Conservation (phyloP, 106 monocot genomes). For the Dioscorea zingiberensis region DNA sequence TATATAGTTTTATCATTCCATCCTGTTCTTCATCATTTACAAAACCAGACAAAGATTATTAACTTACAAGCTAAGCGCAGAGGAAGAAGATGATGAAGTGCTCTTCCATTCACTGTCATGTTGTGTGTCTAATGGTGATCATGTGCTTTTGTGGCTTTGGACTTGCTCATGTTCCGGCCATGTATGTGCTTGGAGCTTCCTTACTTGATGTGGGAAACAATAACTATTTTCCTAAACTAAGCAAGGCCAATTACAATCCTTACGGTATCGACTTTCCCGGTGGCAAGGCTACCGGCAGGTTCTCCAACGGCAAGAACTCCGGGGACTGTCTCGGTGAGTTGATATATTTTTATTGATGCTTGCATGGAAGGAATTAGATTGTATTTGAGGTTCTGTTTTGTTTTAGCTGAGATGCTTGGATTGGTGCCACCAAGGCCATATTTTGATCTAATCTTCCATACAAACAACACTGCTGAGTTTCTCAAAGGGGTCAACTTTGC, state of each 20-base stretch:
- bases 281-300: constrained; percentile 51
- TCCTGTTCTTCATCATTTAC: too few species aligned
- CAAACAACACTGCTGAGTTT: constrained; percentile 23
- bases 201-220: constrained; percentile 67
- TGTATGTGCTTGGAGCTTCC: constrained; percentile 64
- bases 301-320: constrained; percentile 57
- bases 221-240: constrained; percentile 31
- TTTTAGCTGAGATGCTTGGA: constrained; percentile 60
- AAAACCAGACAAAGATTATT: too few species aligned
- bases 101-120: too few species aligned
- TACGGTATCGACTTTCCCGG: constrained; percentile 55
- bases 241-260: constrained; percentile 49
- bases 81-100: too few species aligned
- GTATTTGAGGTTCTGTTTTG: too few species aligned
- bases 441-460: constrained; percentile 26
- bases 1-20: too few species aligned
- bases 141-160: neutral
- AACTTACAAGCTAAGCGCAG: too few species aligned
- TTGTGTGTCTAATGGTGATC: neutral
- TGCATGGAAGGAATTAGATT: too few species aligned
- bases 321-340: constrained; percentile 40
- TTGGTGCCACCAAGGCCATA: constrained; percentile 47
- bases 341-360: too few species aligned
- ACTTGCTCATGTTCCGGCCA: constrained; percentile 5
- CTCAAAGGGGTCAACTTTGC: constrained; percentile 72